Conservation (phyloP, 768 basidiomycete species). For the Boletus bicolor region DNA sequence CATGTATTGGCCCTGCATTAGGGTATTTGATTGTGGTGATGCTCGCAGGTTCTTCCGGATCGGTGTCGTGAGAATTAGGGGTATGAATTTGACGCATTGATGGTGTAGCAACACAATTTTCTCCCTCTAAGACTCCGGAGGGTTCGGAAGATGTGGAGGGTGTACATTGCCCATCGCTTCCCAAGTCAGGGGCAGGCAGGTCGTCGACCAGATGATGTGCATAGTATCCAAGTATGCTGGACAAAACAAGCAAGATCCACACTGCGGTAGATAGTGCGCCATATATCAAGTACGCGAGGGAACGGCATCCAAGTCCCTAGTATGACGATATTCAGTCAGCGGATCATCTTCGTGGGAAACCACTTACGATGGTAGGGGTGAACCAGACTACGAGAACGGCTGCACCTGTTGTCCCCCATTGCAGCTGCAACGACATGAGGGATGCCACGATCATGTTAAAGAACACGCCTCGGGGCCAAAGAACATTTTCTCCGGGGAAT, state of each 20-base stretch:
- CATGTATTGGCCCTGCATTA: background rate
- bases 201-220: conserved; percentile 6
- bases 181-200: background rate
- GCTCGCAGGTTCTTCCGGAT: background rate
- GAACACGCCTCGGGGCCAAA: conserved; percentile 26
- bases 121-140: background rate
- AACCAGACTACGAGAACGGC: conserved; percentile 28
- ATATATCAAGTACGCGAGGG: conserved; percentile 30
- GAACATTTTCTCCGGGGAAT: background rate
- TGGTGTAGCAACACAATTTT: background rate
- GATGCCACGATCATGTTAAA: conserved; percentile 32
- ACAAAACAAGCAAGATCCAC: conserved; percentile 31
- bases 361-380: conserved; percentile 30
- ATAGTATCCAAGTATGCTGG: conserved; percentile 27
- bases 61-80: no score
- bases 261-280: conserved; percentile 27
- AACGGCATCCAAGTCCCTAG: conserved; percentile 36
- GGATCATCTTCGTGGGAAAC: background rate
- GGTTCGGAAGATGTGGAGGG: background rate
- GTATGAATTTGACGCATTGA: background rate
- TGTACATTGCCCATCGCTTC: background rate
- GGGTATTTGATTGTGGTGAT: background rate
- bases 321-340: background rate
- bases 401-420: conserved; percentile 33
- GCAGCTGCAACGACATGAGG: conserved; percentile 26